Evolutionary conservation across 2,329 filamentous ascomycete species (phyloP), one percentile per base, ranked within the genome.

Genomic region (Juglanconis oblonga): DNA sequence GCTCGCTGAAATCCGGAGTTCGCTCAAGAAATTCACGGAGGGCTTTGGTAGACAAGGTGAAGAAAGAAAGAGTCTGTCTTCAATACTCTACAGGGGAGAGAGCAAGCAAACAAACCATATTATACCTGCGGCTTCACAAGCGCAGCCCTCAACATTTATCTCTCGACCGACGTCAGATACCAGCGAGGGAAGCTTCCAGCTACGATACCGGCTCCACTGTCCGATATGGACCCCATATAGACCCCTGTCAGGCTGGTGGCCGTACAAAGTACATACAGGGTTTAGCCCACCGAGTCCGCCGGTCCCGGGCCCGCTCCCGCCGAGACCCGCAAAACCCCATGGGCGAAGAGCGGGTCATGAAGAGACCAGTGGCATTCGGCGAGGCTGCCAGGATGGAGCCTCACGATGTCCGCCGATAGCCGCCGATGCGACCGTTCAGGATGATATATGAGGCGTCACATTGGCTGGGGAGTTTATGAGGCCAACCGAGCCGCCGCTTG

Each of bases 161-260:
- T 52, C 45, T 55, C 48, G 45, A n/a, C 13, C 50, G 45, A 61
- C 61, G 61, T 42, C 50, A 55, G 45, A 58, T 58, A 62, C 51
- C 53, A 50, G 10, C 47, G 44, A 32, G 50, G 35, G 47, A 33
- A 10, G 40, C 35, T 36, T 44, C 32, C 44, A 38, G 36, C 24
- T 33, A 61, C 61, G 61, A 63, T 61, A 61, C 48, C 57, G 61
- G 61, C 13, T 50, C 47, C 45, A 42, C 38, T 33, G 49, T 14
- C 38, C 31, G 48, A 44, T 42, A 10, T 40, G 51, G 24, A 14
- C 38, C 57, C 31, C 54, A 31, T 7, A 6, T 45, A 45, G 36
- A 40, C 33, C 7, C 10, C 50, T 24, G 24, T 24, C 24, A 24
- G 24, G 24, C 24, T 24, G 24, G 2, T 24, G 24, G 24, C 24